Evolutionary conservation across 306 rosid species (phyloP).

Genomic region (Dryas alaskensis): DNA sequence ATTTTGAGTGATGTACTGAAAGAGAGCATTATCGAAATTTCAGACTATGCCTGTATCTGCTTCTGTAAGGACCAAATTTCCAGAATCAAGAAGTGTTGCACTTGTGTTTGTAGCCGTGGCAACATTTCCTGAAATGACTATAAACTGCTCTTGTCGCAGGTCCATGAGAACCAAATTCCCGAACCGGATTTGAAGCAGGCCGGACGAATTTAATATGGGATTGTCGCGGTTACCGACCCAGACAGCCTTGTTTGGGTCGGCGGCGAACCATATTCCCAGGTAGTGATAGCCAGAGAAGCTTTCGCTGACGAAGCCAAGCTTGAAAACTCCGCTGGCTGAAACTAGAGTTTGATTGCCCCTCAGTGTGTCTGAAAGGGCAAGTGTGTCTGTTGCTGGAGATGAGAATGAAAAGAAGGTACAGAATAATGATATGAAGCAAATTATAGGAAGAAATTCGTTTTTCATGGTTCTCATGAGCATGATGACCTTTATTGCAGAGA

Average conservation of each 20-base stretch:
- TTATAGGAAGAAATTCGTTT: neutral
- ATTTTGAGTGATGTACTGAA: too few species aligned
- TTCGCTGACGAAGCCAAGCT: constrained; percentile 18
- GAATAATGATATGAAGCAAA: neutral
- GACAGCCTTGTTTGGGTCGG: constrained; percentile 3
- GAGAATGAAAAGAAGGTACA: neutral
- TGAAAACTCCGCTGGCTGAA: constrained; percentile 17
- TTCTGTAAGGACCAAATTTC: constrained; percentile 5
- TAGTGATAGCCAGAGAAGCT: constrained; percentile 1
- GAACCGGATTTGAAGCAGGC: neutral
- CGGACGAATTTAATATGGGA: constrained; percentile 1
- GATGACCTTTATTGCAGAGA: too few species aligned
- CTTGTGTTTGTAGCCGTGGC: neutral
- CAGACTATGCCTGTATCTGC: neutral
- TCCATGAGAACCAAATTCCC: constrained; percentile 21
- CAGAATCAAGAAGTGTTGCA: constrained; percentile 19
- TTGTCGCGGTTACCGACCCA: constrained; percentile 20
- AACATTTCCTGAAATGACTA: constrained; percentile 5
- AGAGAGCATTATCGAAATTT: too few species aligned
- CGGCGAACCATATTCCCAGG: constrained; percentile 19
- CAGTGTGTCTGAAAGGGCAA: neutral
- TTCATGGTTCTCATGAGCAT: too few species aligned
- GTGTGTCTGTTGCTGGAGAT: constrained; percentile 1
- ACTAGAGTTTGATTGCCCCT: constrained; percentile 1
- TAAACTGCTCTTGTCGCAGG: constrained; percentile 2